These are phyloP conservation scores for Globisporangium spinosum DNA, from an alignment of 352 stramenopile species.

Conservation along the genomic window DNA sequence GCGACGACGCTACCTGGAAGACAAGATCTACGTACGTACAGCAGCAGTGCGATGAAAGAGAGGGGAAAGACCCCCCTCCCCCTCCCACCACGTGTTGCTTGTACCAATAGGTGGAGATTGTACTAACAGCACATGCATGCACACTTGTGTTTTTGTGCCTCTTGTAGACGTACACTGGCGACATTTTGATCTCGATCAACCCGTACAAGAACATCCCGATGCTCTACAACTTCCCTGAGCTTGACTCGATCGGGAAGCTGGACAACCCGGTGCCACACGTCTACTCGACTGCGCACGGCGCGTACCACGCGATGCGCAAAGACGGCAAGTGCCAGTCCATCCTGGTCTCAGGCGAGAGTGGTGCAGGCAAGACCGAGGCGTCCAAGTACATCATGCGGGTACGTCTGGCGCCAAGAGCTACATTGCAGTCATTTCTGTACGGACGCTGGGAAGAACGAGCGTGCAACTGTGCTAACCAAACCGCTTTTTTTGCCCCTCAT, in stretches of 20 bases:
- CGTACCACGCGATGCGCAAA: constrained; percentile 76
- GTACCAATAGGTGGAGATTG: background rate
- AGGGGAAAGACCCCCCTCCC: background rate
- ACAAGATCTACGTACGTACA: constrained; percentile 87
- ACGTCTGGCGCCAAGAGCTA: constrained; percentile 6
- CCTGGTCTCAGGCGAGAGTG: constrained; percentile 83
- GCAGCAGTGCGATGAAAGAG: background rate
- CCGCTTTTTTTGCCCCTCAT: background rate
- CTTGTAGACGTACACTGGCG: constrained; percentile 88
- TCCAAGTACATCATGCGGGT: constrained; percentile 92
- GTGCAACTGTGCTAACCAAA: background rate
- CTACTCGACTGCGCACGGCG: constrained; percentile 80
- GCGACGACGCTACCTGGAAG: constrained; percentile 82
- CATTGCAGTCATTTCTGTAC: background rate
- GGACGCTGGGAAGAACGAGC: background rate
- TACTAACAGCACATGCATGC: background rate
- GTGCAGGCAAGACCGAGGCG: constrained; percentile 86
- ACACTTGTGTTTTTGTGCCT: background rate
- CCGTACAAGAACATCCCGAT: constrained; percentile 94
- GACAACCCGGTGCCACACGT: constrained; percentile 86
- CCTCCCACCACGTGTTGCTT: background rate
- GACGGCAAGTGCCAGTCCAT: constrained; percentile 85
- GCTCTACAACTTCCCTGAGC: constrained; percentile 89
- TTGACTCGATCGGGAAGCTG: constrained; percentile 84
- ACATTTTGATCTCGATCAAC: constrained; percentile 96